Evolutionary conservation across 805 yeast species (phyloP), one percentile per base, ranked within the genome.

Genomic region (Starmerella floris): DNA sequence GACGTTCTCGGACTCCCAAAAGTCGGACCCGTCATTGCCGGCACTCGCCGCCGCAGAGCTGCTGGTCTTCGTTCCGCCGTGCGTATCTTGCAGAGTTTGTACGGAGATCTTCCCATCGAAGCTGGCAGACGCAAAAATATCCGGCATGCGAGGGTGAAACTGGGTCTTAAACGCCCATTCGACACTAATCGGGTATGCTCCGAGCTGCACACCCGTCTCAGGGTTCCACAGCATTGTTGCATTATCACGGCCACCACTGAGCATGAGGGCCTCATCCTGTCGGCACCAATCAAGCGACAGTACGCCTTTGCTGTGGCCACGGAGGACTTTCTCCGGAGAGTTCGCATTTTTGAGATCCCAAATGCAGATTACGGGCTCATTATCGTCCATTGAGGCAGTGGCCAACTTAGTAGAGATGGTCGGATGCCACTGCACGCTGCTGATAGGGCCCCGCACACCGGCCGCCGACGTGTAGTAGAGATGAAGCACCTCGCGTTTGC

Each of bases 301-400:
- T 17, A 91, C 77, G 30, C 97, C 98, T 62, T 81, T 80, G 38
- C 75, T 72, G 60, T 88, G 97, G 43, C 96, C 95, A 23, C 59
- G 63, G 55, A 87, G 62, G 28, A 80, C 66, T 45, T 64, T 65
- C 57, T 83, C 85, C 8, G 99, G 99, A n/a, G 80, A 83, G 56
- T 81, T 79, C 23, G 95, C 77, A 59, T 91, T 88, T 62, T 96
- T 76, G 58, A 91, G 70, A 65, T 91, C 96, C 98, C 98, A 91
- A 15, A 88, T 69, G 50, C 84, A 64, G 42, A 91, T 76, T 26
- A 81, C 71, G 11, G 98, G 94, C 40, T 52, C 56, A 23, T 43
- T 37, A 61, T 87, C 96, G 44, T 76, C 73, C 46, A 79, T 85
- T 23, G 91, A 77, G 23, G 94, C 95, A 22, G 97, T 88, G 23